Percentiles rank a stretch among this genome's conserved stretches.
Evolutionary conservation across 192 early-diverging fungal genomes (phyloP).

Genomic region (Borealophlyctis nickersoniae): DNA sequence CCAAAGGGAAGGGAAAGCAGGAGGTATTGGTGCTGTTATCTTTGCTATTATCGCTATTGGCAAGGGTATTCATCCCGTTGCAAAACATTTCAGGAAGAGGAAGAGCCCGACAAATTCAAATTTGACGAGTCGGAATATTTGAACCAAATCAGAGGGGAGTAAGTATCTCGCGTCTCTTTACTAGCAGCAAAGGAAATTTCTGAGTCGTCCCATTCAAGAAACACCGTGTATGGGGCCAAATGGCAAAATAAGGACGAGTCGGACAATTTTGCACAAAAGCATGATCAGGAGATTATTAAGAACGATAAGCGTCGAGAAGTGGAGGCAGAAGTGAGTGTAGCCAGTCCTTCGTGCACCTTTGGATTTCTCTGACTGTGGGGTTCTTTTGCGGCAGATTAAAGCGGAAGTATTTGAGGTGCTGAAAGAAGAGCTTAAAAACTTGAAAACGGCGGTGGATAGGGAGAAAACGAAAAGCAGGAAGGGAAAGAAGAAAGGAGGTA

Average conservation of each 20-base stretch:
- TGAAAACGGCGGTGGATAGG: slow-evolving; percentile 55
- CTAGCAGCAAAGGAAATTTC: no score
- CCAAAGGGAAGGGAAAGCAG: slow-evolving; percentile 24
- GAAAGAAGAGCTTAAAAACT: slow-evolving; percentile 59
- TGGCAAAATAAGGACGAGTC: slow-evolving; percentile 57
- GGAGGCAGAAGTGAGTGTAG: slow-evolving; percentile 47
- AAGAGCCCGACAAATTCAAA: slow-evolving; percentile 43
- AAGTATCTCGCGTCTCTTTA: no score
- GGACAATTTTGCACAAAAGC: slow-evolving; percentile 62
- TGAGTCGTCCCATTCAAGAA: slow-evolving; percentile 8
- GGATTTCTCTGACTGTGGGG: not conserved
- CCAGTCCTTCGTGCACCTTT: not conserved
- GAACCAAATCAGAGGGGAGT: slow-evolving; percentile 41
- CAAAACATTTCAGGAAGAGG: slow-evolving; percentile 34
- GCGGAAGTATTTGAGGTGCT: slow-evolving; percentile 54
- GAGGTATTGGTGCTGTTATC: slow-evolving; percentile 10
- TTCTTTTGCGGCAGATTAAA: slow-evolving; percentile 46
- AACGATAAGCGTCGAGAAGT: slow-evolving; percentile 55
- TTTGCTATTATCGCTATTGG: not conserved
- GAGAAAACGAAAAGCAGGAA: slow-evolving; percentile 56
- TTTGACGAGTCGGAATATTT: slow-evolving; percentile 52
- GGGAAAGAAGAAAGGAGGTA: slow-evolving; percentile 43
- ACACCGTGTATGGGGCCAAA: slow-evolving; percentile 32
- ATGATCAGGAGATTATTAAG: slow-evolving; percentile 65
- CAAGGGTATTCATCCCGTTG: not conserved